These are phyloP conservation scores for Asclepias syriaca DNA, from an alignment of 257 asterid species.

Conservation along the genomic window DNA sequence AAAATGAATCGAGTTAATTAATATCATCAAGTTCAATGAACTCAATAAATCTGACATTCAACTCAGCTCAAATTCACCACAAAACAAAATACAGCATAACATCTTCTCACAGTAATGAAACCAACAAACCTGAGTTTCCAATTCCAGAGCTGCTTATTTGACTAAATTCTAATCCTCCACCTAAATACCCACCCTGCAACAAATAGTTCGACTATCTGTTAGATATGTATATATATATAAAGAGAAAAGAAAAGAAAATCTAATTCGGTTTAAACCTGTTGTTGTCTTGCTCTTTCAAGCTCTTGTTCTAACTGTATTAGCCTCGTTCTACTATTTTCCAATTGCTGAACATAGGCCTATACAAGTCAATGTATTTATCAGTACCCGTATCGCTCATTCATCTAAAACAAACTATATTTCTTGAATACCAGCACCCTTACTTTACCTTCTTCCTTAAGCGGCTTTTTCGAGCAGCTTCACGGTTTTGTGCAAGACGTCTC, in stretches of 20 bases:
- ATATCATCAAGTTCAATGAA: neutral
- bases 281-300: slow-evolving; percentile 62
- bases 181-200: slow-evolving; percentile 50
- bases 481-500: slow-evolving; percentile 96
- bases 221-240: neutral
- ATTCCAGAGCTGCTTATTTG: slow-evolving; percentile 54
- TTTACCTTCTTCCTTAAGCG: slow-evolving; percentile 77
- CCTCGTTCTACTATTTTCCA: slow-evolving; percentile 67
- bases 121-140: slow-evolving; percentile 56
- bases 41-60: neutral
- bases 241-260: slow-evolving; percentile 6
- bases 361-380: slow-evolving; percentile 7
- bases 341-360: slow-evolving; percentile 94
- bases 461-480: slow-evolving; percentile 96
- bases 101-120: neutral
- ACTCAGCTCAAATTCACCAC: neutral
- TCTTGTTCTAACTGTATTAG: slow-evolving; percentile 90
- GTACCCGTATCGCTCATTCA: neutral
- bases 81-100: neutral
- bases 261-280: slow-evolving; percentile 45
- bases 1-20: too few species aligned
- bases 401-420: neutral
- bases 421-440: neutral
- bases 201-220: slow-evolving; percentile 16
- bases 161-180: slow-evolving; percentile 57